A percentile compares a stretch with the other conserved stretches of the same genome.
Evolutionary conservation across 2,329 filamentous ascomycete species (phyloP).

Genomic region (Zymoseptoria passerinii): DNA sequence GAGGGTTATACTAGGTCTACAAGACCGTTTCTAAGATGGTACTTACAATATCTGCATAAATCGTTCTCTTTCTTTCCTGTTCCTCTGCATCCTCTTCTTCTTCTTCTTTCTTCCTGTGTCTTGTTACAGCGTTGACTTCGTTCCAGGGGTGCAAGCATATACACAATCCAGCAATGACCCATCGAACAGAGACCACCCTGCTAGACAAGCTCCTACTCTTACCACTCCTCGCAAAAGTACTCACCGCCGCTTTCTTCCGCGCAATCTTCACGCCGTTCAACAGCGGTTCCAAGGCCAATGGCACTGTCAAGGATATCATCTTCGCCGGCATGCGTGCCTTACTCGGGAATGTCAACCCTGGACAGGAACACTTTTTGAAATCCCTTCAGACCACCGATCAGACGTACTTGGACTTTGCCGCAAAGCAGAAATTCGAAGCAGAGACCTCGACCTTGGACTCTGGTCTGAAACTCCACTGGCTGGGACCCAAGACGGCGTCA

Average conservation of each 20-base stretch:
- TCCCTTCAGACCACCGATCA: conserved; percentile 23
- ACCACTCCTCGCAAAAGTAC: conserved; percentile 20
- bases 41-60: too few species aligned
- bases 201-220: conserved; percentile 14
- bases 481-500: conserved; percentile 33
- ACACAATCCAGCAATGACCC: neutral
- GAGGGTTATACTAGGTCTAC: too few species aligned
- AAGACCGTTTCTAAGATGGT: too few species aligned
- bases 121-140: neutral
- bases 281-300: conserved; percentile 23
- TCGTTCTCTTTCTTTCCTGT: too few species aligned
- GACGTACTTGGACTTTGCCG: conserved; percentile 30
- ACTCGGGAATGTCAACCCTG: conserved; percentile 17
- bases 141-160: neutral
- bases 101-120: neutral
- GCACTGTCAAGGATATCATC: conserved; percentile 21
- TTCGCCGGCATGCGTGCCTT: conserved; percentile 21
- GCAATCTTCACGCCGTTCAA: conserved; percentile 30
- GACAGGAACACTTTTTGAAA: conserved; percentile 32
- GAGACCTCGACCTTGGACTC: conserved; percentile 35
- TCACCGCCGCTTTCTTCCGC: conserved; percentile 27
- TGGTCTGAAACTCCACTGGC: conserved; percentile 41
- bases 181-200: conserved; percentile 2
- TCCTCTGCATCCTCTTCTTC: neutral
- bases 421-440: conserved; percentile 30